Evolutionary conservation across 345 rosid genomes (phyloP), one percentile per base, ranked within the genome.

Genomic region (Cardamine resedifolia): DNA sequence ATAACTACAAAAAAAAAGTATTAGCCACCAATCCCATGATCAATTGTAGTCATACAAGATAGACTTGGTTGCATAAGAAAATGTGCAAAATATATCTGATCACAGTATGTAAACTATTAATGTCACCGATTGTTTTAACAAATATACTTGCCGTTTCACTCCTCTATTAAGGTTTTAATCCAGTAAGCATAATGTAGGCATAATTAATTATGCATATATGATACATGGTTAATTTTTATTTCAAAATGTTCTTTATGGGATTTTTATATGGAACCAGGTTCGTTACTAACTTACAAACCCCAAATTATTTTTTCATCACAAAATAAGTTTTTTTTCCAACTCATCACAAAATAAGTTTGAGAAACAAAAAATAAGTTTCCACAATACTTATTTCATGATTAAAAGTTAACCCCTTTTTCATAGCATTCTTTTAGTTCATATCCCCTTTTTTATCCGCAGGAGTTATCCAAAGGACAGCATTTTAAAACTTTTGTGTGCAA

Each of bases 381-480:
- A 34, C 64, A 19, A 34, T 19, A 31, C 63, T 58, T 58, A 10
- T 12, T 11, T 11, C 18, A 33, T 18, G 1, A 5, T 33, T 1
- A 58, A 34, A 31, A n/a, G n/a, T n/a, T 31, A 6, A 8, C 33
- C 0, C 2, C 10, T 10, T 30, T 67, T 44, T 5, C n/a, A 28
- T 10, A n/a, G 0, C 14, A 41, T 50, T 62, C 6, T 38, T 20
- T 23, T 1, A 2, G 15, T 52, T 61, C 23, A 26, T 41, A 41
- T 7, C 9, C 33, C 7, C 6, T 39, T 20, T 61, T 45, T 48
- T 34, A 72, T 27, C 78, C 47, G 67, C 67, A 59, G 78, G 62
- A 55, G 52, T 33, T 33, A 61, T 69, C 70, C 70, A 76, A 69
- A 63, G 74, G 75, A 55, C 70, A 45, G 10, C 11, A 20, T 11